A percentile compares a stretch with the other conserved stretches of the same genome.
These are phyloP conservation scores for Daldinia decipiens DNA, from an alignment of 495 filamentous ascomycete species.

Conservation along the genomic window DNA sequence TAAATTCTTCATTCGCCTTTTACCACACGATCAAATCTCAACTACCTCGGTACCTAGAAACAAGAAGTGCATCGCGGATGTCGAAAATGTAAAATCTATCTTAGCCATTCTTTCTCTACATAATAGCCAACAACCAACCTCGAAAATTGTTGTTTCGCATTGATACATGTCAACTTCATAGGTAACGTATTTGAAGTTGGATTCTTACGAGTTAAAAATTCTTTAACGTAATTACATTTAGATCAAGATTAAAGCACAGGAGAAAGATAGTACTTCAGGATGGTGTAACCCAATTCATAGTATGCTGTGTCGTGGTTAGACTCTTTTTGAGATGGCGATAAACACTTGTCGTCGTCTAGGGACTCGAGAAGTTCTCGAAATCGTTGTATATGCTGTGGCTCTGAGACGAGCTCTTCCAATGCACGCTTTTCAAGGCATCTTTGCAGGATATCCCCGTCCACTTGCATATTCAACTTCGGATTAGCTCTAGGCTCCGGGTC, in stretches of 20 bases:
- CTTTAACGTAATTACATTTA: constrained; percentile 12
- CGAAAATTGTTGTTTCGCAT: not conserved
- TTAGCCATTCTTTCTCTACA: not conserved
- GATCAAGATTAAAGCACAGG: constrained; percentile 49
- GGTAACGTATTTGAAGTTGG: not conserved
- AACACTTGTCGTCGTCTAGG: constrained; percentile 47
- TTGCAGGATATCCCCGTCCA: constrained; percentile 74
- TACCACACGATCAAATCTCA: not conserved
- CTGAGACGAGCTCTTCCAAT: constrained; percentile 56
- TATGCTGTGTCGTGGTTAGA: constrained; percentile 22
- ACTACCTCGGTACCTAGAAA: not conserved
- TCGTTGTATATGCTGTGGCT: constrained; percentile 39
- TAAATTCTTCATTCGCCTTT: not conserved
- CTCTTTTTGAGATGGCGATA: constrained; percentile 20
- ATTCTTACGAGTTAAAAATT: not conserved
- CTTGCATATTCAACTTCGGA: constrained; percentile 62
- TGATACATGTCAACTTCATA: not conserved
- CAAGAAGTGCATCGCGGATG: not conserved
- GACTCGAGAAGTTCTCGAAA: constrained; percentile 50
- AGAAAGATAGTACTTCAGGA: constrained; percentile 58
- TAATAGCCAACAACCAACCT: not conserved
- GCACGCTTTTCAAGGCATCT: constrained; percentile 61
- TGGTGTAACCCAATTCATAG: constrained; percentile 55
- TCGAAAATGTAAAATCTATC: not conserved
- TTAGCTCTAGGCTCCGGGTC: constrained; percentile 45